These are phyloP conservation scores for Termitomyces sp. DNA, from an alignment of 768 basidiomycete species.

Conservation along the genomic window DNA sequence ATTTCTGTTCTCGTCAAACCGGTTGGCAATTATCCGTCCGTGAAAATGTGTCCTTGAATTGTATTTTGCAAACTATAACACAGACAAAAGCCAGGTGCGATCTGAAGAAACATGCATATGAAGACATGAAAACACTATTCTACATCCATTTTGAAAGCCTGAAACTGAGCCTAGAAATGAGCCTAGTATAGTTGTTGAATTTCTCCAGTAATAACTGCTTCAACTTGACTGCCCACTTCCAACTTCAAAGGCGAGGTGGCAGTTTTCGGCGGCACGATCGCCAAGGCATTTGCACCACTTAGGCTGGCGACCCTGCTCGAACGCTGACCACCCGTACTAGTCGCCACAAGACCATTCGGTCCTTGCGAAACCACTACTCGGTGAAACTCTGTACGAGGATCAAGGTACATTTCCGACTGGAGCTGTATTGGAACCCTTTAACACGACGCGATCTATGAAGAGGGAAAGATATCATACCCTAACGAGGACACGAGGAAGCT, in stretches of 20 bases:
- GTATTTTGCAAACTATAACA: neutral
- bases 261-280: slow-evolving; percentile 51
- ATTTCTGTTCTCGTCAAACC: neutral
- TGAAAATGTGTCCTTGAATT: neutral
- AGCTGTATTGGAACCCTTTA: slow-evolving; percentile 37
- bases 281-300: slow-evolving; percentile 75
- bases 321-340: slow-evolving; percentile 82
- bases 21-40: neutral
- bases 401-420: slow-evolving; percentile 57
- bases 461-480: slow-evolving; percentile 40
- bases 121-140: neutral
- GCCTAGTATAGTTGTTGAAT: neutral
- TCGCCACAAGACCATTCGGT: slow-evolving; percentile 49
- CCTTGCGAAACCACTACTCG: slow-evolving; percentile 59
- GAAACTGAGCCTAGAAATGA: neutral
- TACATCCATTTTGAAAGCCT: neutral
- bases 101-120: neutral
- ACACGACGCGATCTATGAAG: neutral
- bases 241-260: slow-evolving; percentile 29
- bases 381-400: slow-evolving; percentile 79
- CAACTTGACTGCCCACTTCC: slow-evolving; percentile 48
- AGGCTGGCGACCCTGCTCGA: slow-evolving; percentile 80
- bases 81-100: neutral
- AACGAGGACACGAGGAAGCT: slow-evolving; percentile 59
- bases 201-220: slow-evolving; percentile 70